These are phyloP conservation scores for Boeremia lycopersici DNA, from an alignment of 2,329 filamentous ascomycete species.

Conservation along the genomic window DNA sequence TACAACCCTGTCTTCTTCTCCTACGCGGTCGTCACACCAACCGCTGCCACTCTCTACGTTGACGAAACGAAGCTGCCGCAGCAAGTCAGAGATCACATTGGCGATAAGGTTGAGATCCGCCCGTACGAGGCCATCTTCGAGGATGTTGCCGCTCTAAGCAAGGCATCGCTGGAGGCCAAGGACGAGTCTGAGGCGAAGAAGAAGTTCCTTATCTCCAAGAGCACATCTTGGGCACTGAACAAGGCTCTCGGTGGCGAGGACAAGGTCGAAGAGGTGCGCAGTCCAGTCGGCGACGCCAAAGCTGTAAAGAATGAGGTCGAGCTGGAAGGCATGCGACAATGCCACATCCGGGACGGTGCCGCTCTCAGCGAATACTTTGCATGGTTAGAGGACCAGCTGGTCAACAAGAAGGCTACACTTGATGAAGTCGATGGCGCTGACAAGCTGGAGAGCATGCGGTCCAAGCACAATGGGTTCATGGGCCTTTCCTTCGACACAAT, in stretches of 20 bases:
- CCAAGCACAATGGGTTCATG: conserved; percentile 75
- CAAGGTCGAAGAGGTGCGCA: conserved; percentile 83
- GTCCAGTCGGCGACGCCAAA: conserved; percentile 88
- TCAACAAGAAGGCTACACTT: conserved; percentile 72
- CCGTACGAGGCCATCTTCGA: conserved; percentile 83
- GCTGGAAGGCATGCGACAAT: conserved; percentile 88
- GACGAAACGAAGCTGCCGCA: conserved; percentile 77
- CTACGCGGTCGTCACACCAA: conserved; percentile 85
- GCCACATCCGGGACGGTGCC: conserved; percentile 91
- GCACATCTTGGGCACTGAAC: conserved; percentile 90
- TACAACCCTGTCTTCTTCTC: conserved; percentile 99
- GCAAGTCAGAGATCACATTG: conserved; percentile 72
- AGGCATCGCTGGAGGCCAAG: conserved; percentile 43
- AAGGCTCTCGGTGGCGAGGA: conserved; percentile 84
- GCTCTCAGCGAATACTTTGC: conserved; percentile 92
- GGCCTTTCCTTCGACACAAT: conserved; percentile 96
- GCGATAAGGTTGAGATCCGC: conserved; percentile 72
- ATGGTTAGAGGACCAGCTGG: conserved; percentile 90
- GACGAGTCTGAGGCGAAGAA: conserved; percentile 44
- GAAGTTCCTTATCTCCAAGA: conserved; percentile 87
- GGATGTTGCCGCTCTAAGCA: conserved; percentile 72
- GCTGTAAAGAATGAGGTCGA: conserved; percentile 92
- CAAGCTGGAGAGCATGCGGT: conserved; percentile 79
- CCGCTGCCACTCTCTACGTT: conserved; percentile 78
- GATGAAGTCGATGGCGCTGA: conserved; percentile 93